Percentiles rank a stretch among this genome's conserved stretches.
Evolutionary conservation across 129 eudicot species (phyloP).

Genomic region (Chrysanthemum makinoi): DNA sequence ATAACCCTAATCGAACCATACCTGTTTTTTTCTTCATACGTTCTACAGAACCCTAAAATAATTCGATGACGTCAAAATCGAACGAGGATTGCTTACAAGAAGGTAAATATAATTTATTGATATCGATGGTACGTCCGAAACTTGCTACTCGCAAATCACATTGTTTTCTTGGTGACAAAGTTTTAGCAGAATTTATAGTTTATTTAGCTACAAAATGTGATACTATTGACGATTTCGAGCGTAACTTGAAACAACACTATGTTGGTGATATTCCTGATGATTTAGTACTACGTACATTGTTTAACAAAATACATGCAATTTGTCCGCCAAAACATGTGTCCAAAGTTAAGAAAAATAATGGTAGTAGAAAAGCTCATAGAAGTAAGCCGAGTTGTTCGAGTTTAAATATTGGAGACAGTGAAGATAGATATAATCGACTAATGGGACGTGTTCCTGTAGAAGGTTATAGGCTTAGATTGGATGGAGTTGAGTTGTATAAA

Average conservation of each 20-base stretch:
- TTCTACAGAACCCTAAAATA: no score
- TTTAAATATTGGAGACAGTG: background rate
- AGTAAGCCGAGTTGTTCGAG: no score
- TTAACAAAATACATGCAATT: slow-evolving; percentile 75
- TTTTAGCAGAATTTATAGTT: slow-evolving; percentile 73
- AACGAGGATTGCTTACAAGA: no score
- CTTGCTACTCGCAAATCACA: slow-evolving; percentile 16
- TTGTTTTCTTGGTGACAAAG: slow-evolving; percentile 63
- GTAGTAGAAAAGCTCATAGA: background rate
- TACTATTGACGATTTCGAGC: slow-evolving; percentile 57
- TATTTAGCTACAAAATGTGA: slow-evolving; percentile 60
- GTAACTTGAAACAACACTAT: slow-evolving; percentile 47
- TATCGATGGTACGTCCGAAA: no score
- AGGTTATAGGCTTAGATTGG: slow-evolving; percentile 17
- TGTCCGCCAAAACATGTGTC: slow-evolving; percentile 44
- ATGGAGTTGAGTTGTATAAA: slow-evolving; percentile 55
- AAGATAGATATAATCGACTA: slow-evolving; percentile 7
- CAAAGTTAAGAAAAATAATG: background rate
- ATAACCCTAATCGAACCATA: no score
- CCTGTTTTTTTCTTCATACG: no score
- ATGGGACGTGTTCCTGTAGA: slow-evolving; percentile 16
- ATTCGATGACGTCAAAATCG: no score
- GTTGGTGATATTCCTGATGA: slow-evolving; percentile 92
- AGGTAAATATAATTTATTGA: no score
- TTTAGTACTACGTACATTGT: slow-evolving; percentile 63